These are phyloP conservation scores for Abelmoschus esculentus DNA, from an alignment of 345 rosid species.

Conservation along the genomic window DNA sequence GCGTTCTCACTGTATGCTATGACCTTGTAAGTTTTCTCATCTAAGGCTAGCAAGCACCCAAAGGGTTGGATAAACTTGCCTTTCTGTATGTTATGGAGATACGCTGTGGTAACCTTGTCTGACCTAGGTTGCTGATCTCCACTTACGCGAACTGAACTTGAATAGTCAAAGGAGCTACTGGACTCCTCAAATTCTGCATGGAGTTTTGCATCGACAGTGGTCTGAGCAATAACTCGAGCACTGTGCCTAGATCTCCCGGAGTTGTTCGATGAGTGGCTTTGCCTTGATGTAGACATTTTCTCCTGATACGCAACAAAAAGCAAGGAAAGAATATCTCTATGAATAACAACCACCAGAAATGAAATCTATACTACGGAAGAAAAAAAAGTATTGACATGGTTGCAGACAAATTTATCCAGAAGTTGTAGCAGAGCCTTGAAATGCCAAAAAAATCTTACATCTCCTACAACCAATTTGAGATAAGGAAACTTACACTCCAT, in stretches of 20 bases:
- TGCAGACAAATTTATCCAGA: neutral
- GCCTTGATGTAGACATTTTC: constrained; percentile 82
- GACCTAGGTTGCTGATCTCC: constrained; percentile 57
- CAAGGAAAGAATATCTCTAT: neutral
- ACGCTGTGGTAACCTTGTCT: constrained; percentile 78
- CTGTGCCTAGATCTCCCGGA: constrained; percentile 73
- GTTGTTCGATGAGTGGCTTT: constrained; percentile 62
- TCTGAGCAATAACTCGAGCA: constrained; percentile 46
- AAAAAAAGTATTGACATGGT: constrained; percentile 2
- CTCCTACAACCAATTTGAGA: neutral
- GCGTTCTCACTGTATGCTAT: constrained; percentile 95
- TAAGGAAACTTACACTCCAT: neutral
- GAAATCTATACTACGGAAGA: neutral
- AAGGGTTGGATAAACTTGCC: constrained; percentile 93
- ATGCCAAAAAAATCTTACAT: too few relatives aligned
- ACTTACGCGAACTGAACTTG: constrained; percentile 62
- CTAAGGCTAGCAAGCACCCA: constrained; percentile 93
- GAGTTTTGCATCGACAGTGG: constrained; percentile 84
- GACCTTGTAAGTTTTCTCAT: constrained; percentile 78
- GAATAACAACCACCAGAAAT: neutral
- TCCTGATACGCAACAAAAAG: constrained; percentile 9
- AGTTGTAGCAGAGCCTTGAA: neutral
- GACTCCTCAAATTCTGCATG: constrained; percentile 88
- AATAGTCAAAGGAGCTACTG: constrained; percentile 85
- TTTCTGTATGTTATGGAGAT: constrained; percentile 93